Percentiles rank a stretch among this genome's conserved stretches.
phyloP scores from a whole-genome alignment of 352 stramenopile species.

The Blastocystis sp. region DNA sequence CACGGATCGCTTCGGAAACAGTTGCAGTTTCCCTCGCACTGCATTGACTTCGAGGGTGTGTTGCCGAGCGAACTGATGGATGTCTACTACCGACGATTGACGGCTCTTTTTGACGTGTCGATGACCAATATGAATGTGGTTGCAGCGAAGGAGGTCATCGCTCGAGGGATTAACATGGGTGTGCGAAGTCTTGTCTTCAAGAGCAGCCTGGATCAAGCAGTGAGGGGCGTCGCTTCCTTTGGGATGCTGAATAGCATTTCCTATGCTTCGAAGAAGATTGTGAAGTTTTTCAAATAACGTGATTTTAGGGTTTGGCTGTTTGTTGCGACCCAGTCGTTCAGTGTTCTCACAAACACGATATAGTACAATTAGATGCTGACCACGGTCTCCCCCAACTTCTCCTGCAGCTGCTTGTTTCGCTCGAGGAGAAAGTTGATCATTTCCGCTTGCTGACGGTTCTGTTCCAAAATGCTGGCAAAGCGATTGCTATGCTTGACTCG shows the following conservation, averaged over 20 bases:
- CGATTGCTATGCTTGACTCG: not conserved
- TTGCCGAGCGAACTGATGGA: not conserved
- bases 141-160: not conserved
- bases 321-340: too few relatives aligned
- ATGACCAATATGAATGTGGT: conserved; percentile 6
- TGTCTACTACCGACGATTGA: conserved; percentile 25
- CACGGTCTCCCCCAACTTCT: not conserved
- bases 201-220: conserved; percentile 37
- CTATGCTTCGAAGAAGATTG: conserved; percentile 59
- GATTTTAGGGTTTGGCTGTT: not conserved
- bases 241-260: conserved; percentile 46
- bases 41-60: not conserved
- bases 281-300: conserved; percentile 49
- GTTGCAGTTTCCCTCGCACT: not conserved
- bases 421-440: conserved; percentile 35
- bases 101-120: not conserved
- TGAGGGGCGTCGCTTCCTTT: conserved; percentile 38
- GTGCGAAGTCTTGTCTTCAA: conserved; percentile 1
- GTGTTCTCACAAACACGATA: not conserved
- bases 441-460: conserved; percentile 29
- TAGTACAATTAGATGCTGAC: not conserved
- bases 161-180: not conserved
- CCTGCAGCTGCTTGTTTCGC: conserved; percentile 37
- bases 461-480: not conserved
- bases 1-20: not conserved